Percentiles rank a stretch among this genome's conserved stretches.
Conservation (phyloP, 2,329 filamentous ascomycete species). For the Colletotrichum theobromicola region DNA sequence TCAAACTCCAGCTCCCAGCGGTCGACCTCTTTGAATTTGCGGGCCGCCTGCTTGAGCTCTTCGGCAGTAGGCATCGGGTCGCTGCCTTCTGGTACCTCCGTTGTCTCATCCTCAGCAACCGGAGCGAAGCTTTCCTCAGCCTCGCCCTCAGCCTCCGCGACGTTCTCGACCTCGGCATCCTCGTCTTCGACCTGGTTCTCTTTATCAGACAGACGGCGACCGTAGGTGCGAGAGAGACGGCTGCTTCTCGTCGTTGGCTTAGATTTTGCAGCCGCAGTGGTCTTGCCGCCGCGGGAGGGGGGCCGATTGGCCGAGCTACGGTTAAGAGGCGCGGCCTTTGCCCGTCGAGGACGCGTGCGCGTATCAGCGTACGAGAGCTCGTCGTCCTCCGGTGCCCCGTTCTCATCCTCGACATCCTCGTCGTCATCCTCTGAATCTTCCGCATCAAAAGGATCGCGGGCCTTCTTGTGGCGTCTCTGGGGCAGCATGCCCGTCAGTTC, state of each 20-base stretch:
- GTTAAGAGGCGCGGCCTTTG: slow-evolving; percentile 32
- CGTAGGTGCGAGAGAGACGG: slow-evolving; percentile 49
- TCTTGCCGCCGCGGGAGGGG: slow-evolving; percentile 25
- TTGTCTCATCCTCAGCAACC: slow-evolving; percentile 50
- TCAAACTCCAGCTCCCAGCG: slow-evolving; percentile 73
- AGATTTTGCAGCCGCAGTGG: slow-evolving; percentile 20
- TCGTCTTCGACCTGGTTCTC: slow-evolving; percentile 55
- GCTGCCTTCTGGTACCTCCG: slow-evolving; percentile 29
- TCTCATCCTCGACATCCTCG: slow-evolving; percentile 53
- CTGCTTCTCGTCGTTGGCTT: slow-evolving; percentile 23
- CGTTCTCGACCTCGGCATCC: slow-evolving; percentile 31
- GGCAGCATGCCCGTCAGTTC: slow-evolving; percentile 60
- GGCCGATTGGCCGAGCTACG: slow-evolving; percentile 29
- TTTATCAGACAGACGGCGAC: slow-evolving; percentile 59
- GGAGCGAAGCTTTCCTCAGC: slow-evolving; percentile 39
- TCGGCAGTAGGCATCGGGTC: slow-evolving; percentile 41
- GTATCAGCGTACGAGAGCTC: slow-evolving; percentile 56
- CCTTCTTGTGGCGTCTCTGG: slow-evolving; percentile 50
- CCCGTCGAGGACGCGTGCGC: slow-evolving; percentile 37
- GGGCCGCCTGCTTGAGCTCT: slow-evolving; percentile 63
- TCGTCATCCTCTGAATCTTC: slow-evolving; percentile 53
- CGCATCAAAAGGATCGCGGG: slow-evolving; percentile 31
- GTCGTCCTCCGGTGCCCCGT: slow-evolving; percentile 58
- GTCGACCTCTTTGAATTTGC: slow-evolving; percentile 74
- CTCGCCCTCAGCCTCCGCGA: slow-evolving; percentile 24